Conservation (phyloP, 352 stramenopile genomes). For the Phytophthora idaei region DNA sequence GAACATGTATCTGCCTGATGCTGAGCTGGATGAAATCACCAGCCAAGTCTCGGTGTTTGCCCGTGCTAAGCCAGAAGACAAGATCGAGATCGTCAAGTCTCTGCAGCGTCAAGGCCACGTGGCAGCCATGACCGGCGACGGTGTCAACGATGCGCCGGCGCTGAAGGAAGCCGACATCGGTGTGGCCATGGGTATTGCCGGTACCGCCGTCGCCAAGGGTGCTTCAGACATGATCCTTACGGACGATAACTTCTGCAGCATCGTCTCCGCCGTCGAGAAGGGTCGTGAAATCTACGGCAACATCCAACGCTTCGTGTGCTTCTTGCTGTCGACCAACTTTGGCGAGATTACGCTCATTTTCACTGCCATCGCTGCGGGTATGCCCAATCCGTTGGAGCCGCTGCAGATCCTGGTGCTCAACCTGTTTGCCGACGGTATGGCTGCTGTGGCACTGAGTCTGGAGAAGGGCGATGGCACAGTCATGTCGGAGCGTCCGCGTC, state of each 20-base stretch:
- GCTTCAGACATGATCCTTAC: slow-evolving; percentile 98
- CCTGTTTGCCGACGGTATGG: slow-evolving; percentile 96
- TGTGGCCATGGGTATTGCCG: slow-evolving; percentile 97
- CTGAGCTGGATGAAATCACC: slow-evolving; percentile 88
- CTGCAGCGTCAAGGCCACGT: slow-evolving; percentile 85
- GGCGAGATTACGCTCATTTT: slow-evolving; percentile 92
- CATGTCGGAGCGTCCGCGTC: slow-evolving; percentile 66
- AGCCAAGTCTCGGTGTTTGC: slow-evolving; percentile 91
- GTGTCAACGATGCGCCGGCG: slow-evolving; percentile 98
- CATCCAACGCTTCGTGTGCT: slow-evolving; percentile 98
- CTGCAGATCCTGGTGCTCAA: slow-evolving; percentile 98
- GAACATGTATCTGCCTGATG: slow-evolving; percentile 53
- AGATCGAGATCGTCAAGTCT: slow-evolving; percentile 95
- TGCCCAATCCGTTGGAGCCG: slow-evolving; percentile 91
- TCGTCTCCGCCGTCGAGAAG: slow-evolving; percentile 96
- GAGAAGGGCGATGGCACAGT: slow-evolving; percentile 75
- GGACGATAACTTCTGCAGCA: slow-evolving; percentile 98
- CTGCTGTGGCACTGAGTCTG: slow-evolving; percentile 69
- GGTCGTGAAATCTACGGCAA: slow-evolving; percentile 97
- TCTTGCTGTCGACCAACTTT: slow-evolving; percentile 97
- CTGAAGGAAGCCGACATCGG: slow-evolving; percentile 96
- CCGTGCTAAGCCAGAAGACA: slow-evolving; percentile 94
- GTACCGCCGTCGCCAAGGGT: slow-evolving; percentile 97
- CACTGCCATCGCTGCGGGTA: slow-evolving; percentile 63
- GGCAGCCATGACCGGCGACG: slow-evolving; percentile 97